Base-by-base conservation (phyloP, 1,284 basidiomycete species). In the Leccinum pachyderme region DNA sequence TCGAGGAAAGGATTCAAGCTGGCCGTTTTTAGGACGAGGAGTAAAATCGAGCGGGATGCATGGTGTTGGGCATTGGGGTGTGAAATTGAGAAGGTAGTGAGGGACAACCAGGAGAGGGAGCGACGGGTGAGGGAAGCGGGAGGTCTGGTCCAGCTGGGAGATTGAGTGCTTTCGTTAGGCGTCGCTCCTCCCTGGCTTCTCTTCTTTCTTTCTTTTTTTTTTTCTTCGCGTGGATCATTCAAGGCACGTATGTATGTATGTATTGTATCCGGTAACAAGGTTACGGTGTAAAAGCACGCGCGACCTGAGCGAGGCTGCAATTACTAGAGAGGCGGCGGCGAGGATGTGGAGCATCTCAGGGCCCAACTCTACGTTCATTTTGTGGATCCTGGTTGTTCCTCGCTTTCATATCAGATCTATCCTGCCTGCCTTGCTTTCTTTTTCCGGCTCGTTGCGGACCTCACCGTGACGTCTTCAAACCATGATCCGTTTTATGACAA, bases 11-110 rank as follows among this genome's bases (percentile, higher is more conserved):
- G 86, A 66, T 76, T 83, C 57, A 87, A 86, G 65, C 63, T 84
- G 56, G 67, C 82, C 22, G 79, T 92, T 5, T 87, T 90, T 63
- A 81, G 85, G 55, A 86, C 89, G 47, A 77, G 92, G 66, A 91
- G 84, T 68, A 84, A 82, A 67, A 73, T 93, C 45, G 93, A 95
- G 70, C 76, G 92, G 28, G 92, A 95, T 68, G 79, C 87, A 25
- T 95, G 92, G 93, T 91, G 91, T 64, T 93, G 89, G 83, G 89
- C 89, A 15, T 72, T 95, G 61, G 89, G 87, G 60, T 80, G 79
- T 52, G 91, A 93, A 74, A 91, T 94, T 55, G 92, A 95, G 72
- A 87, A 83, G 70, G 70, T 88, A 7, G 79, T 81, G 51, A 74
- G 86, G 65, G 72, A 70, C n/a, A 79, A 81, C 61, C 75, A 62